Evolutionary conservation across 495 filamentous ascomycete species (phyloP), one percentile per base, ranked within the genome.

Genomic region (Thermochaetoides thermophila): DNA sequence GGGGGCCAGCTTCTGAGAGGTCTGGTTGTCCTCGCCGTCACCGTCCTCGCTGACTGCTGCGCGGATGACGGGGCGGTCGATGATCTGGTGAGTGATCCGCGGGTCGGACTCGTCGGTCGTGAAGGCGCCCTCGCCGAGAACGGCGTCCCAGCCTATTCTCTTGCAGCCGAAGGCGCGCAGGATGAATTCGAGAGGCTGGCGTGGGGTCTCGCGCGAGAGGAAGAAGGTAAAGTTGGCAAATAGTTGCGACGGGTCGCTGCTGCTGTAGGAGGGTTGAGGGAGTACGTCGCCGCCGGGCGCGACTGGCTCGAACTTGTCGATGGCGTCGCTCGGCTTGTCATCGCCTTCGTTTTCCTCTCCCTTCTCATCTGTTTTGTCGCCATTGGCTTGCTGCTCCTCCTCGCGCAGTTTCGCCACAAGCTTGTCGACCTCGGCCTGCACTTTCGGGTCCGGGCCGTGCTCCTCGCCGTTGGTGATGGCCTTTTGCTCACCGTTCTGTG

Each of bases 141-240:
- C 73, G 3, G 71, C 60, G 49, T 93, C 86, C 89, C 89, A 97
- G 31, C 84, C 87, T 46, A 97, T 78, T 28, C 91, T 74, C 64
- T 84, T 93, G 66, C 89, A 95, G 35, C 91, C 89, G 42, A 95
- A 96, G 10, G 89, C 73, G 40, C 84, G 80, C 29, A 97, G 75
- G 34, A 97, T 73, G 52, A 97, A 94, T 55, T 97, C 89, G 5
- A 97, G 64, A 1, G 89, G 76, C 32, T 84, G 78, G 42, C 85
- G 72, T 14, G 89, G 89, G 2, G 86, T 85, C 57, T 97, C 89
- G 42, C 89, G 75, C 14, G 91, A 96, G 23, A 97, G 69, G 63
- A 76, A 97, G 58, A 97, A 78, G 17, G 82, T 91, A 55, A 80
- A 87, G 18, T 78, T 72, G 6, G 80, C 66, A 57, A 96, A 96